phyloP scores from a whole-genome alignment of 306 rosid genomes.

The Prunus armeniaca region DNA sequence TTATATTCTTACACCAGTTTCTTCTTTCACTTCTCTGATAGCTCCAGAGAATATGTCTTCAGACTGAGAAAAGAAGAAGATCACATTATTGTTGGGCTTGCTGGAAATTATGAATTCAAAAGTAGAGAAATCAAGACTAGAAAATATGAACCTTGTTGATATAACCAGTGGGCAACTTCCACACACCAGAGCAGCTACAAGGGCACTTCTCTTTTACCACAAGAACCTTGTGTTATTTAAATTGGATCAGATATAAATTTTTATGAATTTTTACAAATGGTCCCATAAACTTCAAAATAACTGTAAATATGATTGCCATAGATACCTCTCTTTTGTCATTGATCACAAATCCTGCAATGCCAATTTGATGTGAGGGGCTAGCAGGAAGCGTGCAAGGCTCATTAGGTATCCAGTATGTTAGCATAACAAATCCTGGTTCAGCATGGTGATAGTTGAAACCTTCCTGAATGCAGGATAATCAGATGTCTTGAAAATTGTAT shows the following conservation, averaged over 20 bases:
- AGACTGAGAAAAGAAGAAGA: slow-evolving; percentile 17
- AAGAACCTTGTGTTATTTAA: slow-evolving; percentile 28
- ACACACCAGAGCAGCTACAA: slow-evolving; percentile 29
- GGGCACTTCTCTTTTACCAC: slow-evolving; percentile 48
- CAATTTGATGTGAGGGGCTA: slow-evolving; percentile 50
- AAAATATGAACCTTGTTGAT: slow-evolving; percentile 33
- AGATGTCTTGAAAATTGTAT: neutral
- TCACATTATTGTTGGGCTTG: neutral
- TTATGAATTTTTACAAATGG: neutral
- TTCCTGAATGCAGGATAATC: slow-evolving; percentile 25
- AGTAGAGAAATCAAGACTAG: neutral
- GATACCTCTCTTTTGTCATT: slow-evolving; percentile 37
- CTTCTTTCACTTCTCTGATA: slow-evolving; percentile 50
- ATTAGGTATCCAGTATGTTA: slow-evolving; percentile 42
- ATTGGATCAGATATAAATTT: neutral
- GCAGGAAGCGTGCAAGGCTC: slow-evolving; percentile 40
- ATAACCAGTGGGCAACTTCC: slow-evolving; percentile 48
- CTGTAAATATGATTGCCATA: neutral
- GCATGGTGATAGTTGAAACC: slow-evolving; percentile 52
- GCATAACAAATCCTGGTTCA: slow-evolving; percentile 46
- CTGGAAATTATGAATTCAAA: neutral
- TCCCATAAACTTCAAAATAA: neutral
- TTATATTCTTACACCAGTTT: slow-evolving; percentile 37
- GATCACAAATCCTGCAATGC: slow-evolving; percentile 43
- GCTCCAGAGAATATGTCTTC: slow-evolving; percentile 44